A percentile compares a stretch with the other conserved stretches of the same genome.
Evolutionary conservation across 2,329 filamentous ascomycete genomes (phyloP).

Genomic region (Rugonectria rugulosa): DNA sequence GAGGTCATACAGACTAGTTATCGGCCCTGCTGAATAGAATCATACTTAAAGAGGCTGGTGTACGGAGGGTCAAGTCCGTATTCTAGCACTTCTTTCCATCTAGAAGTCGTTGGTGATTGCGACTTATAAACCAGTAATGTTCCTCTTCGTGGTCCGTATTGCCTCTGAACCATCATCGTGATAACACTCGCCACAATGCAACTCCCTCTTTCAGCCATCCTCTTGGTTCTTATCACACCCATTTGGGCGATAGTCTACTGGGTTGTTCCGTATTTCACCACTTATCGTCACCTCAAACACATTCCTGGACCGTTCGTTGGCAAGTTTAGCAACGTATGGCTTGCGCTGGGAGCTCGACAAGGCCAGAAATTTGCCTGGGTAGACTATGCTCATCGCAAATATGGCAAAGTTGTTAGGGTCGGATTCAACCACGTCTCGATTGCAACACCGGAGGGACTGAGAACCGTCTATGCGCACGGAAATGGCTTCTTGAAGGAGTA

Average conservation of each 20-base stretch:
- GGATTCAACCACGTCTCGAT: conserved; percentile 24
- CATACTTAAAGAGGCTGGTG: not conserved
- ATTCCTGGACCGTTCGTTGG: conserved; percentile 18
- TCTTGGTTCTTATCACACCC: not conserved
- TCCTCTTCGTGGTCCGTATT: not conserved
- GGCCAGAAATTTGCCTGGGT: conserved; percentile 19
- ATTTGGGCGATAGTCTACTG: conserved; percentile 17
- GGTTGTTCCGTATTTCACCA: conserved; percentile 23
- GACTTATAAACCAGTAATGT: not conserved
- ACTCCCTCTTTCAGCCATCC: not conserved
- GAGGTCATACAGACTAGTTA: not conserved
- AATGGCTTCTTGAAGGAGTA: conserved; percentile 26
- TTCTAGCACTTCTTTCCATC: not conserved
- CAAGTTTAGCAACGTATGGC: conserved; percentile 24
- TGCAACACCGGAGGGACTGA: conserved; percentile 17
- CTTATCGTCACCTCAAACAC: conserved; percentile 17
- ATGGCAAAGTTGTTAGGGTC: conserved; percentile 20
- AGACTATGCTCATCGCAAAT: conserved; percentile 15
- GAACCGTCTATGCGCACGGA: conserved; percentile 22
- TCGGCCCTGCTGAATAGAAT: not conserved
- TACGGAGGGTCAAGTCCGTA: not conserved
- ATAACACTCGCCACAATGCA: conserved; percentile 3
- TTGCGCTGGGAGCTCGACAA: conserved; percentile 4
- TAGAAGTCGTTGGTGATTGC: not conserved
- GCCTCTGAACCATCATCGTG: not conserved